Evolutionary conservation across 345 rosid genomes (phyloP), one percentile per base, ranked within the genome.

Genomic region (Anastatica hierochuntica): DNA sequence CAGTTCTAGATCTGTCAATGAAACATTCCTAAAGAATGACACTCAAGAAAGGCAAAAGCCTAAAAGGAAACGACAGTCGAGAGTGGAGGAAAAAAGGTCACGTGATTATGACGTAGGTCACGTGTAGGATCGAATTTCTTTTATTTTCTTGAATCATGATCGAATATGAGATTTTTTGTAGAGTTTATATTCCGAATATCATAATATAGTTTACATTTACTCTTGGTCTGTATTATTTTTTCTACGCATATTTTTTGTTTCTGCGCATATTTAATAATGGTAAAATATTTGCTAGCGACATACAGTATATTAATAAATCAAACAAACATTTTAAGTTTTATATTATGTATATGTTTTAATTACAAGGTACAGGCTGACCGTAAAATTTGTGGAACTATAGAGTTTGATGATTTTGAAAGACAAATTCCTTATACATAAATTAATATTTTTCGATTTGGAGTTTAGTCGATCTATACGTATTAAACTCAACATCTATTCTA

Each of bases 71-170:
- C 55, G 56, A 43, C 14, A 43, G 14, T 12, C 18, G 14, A 43
- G 65, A 45, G 56, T 40, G 66, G 66, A 53, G 38, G 7, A 13
- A 36, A 64, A 56, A 43, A 29, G 45, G 69, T 43, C 77, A 78
- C 77, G 82, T 73, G 78, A 67, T 72, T 60, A 44, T 38, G 69
- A 53, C 43, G 54, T 11, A 39, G 74, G 62, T 77, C 79, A 79
- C 73, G 82, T 73, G 79, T 42, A 45, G 26, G 23, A 23, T 73
- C 47, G 52, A 23, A 19, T 49, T 72, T 35, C 20, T 57, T 66
- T 40, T 74, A 1, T 38, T 54, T 55, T 40, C 21, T 4, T 38
- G 11, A 39, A 37, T 18, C 3, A 3, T 6, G 33, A 63, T 45
- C 26, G 18, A 41, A 26, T 17, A 19, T 33, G 23, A 49, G 14